Base-by-base conservation (phyloP, 495 filamentous ascomycete genomes). In the Aspergillus nanangensis region DNA sequence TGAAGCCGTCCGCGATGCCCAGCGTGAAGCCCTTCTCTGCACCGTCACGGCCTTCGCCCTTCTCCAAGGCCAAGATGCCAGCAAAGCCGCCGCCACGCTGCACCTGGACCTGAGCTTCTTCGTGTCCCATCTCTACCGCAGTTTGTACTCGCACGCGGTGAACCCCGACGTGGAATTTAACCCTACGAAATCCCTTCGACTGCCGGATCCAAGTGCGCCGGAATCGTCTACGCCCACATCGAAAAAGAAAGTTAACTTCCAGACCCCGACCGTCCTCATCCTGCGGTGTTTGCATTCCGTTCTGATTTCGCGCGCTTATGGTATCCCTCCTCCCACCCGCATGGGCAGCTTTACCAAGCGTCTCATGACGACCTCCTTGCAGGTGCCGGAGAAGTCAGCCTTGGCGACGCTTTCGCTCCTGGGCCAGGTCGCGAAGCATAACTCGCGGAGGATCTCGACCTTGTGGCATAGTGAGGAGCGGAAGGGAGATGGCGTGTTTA, bases 81-180 rank as follows among this genome's bases (percentile, higher is more conserved):
- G 71, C 55, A 76, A 74, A 54, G 82, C 87, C 3, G 84, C 86
- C 47, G 61, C 68, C 14, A 56, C 69, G 8, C 80, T 96, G 3
- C 83, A 88, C 51, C 82, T 98, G 23, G 94, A 98, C 63, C 79
- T 98, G 17, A 86, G 82, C 56, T 96, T 91, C 78, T 98, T 98
- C 77, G 88, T 86, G 59, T 86, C 84, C 24, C 87, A 96, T 62
- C 87, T 97, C 34, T 97, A 95, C 74, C 81, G 82, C 42, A 84
- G 81, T 13, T 80, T 98, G 2, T 74, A 92, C 52, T 73, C 82
- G 10, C 77, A 93, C 15, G 79, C 84, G 9, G 75, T 90, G 22
- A 84, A 92, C 61, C 73, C 93, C 0, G 90, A 96, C 58, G 80
- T 97, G 51, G 94, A 97, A 63, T 77, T 83, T 55, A 85, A 85